These are phyloP conservation scores for Hyphopichia pseudoburtonii DNA, from an alignment of 1,139 yeast species.

Conservation along the genomic window DNA sequence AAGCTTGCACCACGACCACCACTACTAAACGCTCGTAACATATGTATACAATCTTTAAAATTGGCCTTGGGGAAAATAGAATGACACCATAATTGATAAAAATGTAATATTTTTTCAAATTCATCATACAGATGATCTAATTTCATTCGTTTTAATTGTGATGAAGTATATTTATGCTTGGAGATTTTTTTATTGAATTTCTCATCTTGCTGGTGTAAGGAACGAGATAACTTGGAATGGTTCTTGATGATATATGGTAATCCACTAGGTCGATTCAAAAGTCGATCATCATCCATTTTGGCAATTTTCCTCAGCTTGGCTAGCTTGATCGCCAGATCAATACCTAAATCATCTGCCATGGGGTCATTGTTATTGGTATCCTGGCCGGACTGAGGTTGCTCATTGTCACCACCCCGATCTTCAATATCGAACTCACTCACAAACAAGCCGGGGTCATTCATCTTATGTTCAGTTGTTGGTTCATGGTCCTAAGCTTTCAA, in stretches of 20 bases:
- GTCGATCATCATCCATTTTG: slow-evolving; percentile 49
- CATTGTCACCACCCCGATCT: not conserved
- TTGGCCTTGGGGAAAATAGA: slow-evolving; percentile 75
- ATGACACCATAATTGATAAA: slow-evolving; percentile 87
- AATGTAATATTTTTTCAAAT: slow-evolving; percentile 50
- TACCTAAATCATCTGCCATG: slow-evolving; percentile 42
- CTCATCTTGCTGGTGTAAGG: slow-evolving; percentile 30
- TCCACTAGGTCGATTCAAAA: slow-evolving; percentile 47
- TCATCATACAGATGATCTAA: slow-evolving; percentile 43
- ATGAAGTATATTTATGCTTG: slow-evolving; percentile 5
- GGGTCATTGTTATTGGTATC: slow-evolving; percentile 6
- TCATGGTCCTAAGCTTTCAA: not conserved
- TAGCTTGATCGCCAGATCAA: slow-evolving; percentile 41
- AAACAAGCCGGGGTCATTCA: no score
- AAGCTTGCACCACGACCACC: slow-evolving; percentile 30
- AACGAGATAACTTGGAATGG: slow-evolving; percentile 31
- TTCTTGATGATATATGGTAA: slow-evolving; percentile 46
- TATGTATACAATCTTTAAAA: slow-evolving; percentile 57
- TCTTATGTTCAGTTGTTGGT: not conserved
- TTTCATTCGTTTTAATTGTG: slow-evolving; percentile 19
- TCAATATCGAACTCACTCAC: not conserved
- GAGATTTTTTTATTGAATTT: slow-evolving; percentile 17
- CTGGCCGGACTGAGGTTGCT: not conserved
- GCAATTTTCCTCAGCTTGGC: slow-evolving; percentile 30
- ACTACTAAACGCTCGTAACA: slow-evolving; percentile 31